phyloP scores from a whole-genome alignment of 2,329 filamentous ascomycete species.

The Trichocomaceae sp. region DNA sequence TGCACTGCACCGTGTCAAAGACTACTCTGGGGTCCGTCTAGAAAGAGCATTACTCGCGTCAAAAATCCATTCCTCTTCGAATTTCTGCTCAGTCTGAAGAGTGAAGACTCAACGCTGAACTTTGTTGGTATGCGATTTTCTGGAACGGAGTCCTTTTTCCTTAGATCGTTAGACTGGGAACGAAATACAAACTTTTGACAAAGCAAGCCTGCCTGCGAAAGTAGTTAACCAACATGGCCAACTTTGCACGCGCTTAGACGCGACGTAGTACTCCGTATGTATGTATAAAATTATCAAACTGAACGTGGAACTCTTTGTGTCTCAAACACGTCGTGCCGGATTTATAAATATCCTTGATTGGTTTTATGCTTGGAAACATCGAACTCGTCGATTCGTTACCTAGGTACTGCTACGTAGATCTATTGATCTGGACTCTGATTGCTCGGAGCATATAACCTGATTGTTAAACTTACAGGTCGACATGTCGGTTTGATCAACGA shows the following conservation, averaged over 20 bases:
- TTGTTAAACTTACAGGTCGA: neutral
- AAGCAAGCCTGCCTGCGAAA: too few relatives aligned
- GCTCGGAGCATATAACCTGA: neutral
- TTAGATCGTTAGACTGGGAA: neutral
- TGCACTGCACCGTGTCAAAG: neutral
- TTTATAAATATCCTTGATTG: neutral
- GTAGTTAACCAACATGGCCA: neutral
- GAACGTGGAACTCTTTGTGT: neutral
- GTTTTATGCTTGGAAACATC: neutral
- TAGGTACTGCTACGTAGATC: neutral
- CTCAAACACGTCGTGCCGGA: neutral
- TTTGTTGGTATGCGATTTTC: too few relatives aligned
- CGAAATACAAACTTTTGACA: neutral
- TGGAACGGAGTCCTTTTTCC: neutral
- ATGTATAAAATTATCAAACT: neutral
- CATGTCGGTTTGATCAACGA: neutral
- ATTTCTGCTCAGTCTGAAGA: neutral
- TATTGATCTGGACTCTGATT: neutral
- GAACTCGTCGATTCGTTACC: neutral
- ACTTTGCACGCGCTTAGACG: conserved; percentile 3
- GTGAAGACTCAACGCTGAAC: too few relatives aligned
- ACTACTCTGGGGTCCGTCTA: neutral
- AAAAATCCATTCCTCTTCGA: neutral
- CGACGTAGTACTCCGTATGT: neutral
- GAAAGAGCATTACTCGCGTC: neutral